Base-by-base conservation (phyloP, 1,284 basidiomycete species). In the Earliella scabrosa region DNA sequence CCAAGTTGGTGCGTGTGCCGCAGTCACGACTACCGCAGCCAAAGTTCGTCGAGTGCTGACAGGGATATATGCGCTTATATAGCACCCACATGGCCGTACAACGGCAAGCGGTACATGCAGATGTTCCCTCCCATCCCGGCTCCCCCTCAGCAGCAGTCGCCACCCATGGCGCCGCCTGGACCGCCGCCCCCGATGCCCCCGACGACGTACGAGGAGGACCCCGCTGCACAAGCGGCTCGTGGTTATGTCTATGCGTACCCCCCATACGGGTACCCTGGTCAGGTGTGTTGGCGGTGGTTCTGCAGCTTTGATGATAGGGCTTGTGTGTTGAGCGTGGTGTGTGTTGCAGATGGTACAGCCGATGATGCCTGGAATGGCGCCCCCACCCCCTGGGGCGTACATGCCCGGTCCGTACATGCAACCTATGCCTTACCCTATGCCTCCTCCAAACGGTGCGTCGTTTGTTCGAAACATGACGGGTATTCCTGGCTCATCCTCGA, bases 11-110 rank as follows among this genome's bases (percentile, higher is more conserved):
- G 69, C 65, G 91, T 82, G 27, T 82, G 27, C 50, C 43, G 40
- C 35, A 46, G 35, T 38, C 46, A 14, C 35, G 9, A 4, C n/a
- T 36, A 36, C 35, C 24, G 32, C 45, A 24, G 45, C 45, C 10
- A n/a, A n/a, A 24, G 18, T 38, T 50, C 6, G 31, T 44, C 8
- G 4, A 56, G 40, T 18, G 36, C 45, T 54, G 40, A 50, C 34
- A n/a, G n/a, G 11, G 32, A 36, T n/a, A 29, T 34, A 9, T 51
- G 36, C 41, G 50, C 54, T 24, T 34, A 49, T 65, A 31, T 52
- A 93, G 90, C 79, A 21, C 81, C 90, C 1, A 79, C 82, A 62
- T 97, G 95, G 95, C 91, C 91, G 24, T 97, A 92, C 75, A 89
- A 75, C 63, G 95, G 95, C 66, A 94, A 95, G 73, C 87, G 92